Percentiles rank a stretch among this genome's conserved stretches.
These are phyloP conservation scores for Phytophthora meadii DNA, from an alignment of 352 stramenopile genomes.

Conservation along the genomic window DNA sequence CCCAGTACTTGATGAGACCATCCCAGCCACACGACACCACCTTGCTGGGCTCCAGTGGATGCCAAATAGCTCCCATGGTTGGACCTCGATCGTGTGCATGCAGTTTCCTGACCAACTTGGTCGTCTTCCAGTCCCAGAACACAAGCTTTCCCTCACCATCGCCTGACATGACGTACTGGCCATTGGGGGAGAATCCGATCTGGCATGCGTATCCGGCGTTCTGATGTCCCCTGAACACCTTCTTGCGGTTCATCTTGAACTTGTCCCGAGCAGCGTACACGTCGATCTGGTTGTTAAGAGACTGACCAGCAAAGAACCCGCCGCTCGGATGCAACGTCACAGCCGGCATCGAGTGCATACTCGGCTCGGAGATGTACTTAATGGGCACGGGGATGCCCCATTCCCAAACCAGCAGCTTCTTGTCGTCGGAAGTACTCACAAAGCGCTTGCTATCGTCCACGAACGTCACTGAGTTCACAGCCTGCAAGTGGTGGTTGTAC, in stretches of 20 bases:
- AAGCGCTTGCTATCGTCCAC: slow-evolving; percentile 96
- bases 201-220: slow-evolving; percentile 97
- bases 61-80: slow-evolving; percentile 96
- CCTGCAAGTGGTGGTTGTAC: slow-evolving; percentile 99
- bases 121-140: slow-evolving; percentile 99
- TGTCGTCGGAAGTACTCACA: slow-evolving; percentile 98
- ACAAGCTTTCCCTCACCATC: slow-evolving; percentile 97
- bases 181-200: slow-evolving; percentile 96
- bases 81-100: slow-evolving; percentile 94
- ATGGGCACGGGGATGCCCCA: slow-evolving; percentile 98
- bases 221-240: slow-evolving; percentile 93
- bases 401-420: slow-evolving; percentile 99
- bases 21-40: slow-evolving; percentile 99
- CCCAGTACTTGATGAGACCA: slow-evolving; percentile 99
- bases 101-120: slow-evolving; percentile 91
- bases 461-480: slow-evolving; percentile 99
- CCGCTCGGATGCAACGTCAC: slow-evolving; percentile 94
- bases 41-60: slow-evolving; percentile 96
- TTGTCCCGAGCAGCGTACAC: slow-evolving; percentile 96
- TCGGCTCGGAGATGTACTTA: slow-evolving; percentile 99
- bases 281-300: slow-evolving; percentile 98
- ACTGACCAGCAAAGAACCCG: slow-evolving; percentile 95
- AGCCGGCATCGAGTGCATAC: slow-evolving; percentile 99
- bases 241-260: slow-evolving; percentile 96
- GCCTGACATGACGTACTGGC: slow-evolving; percentile 94